A percentile compares a stretch with the other conserved stretches of the same genome.
phyloP scores from a whole-genome alignment of 2,329 filamentous ascomycete genomes.

The Fusarium brachygibbosum region DNA sequence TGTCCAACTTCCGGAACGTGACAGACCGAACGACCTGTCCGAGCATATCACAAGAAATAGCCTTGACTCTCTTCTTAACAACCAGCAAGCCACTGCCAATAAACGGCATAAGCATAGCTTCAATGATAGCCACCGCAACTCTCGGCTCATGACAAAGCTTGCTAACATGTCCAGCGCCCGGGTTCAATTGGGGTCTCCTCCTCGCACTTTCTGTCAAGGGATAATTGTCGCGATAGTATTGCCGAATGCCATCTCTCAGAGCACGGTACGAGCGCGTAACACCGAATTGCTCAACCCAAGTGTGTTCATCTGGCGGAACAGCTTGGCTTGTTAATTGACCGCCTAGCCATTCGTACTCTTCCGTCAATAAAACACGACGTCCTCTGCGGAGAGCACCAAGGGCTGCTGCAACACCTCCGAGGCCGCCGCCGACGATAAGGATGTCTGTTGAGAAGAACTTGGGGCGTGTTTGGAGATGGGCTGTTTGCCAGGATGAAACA shows the following conservation, averaged over 20 bases:
- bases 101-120: conserved; percentile 47
- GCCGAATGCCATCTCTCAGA: conserved; percentile 44
- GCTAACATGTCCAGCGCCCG: conserved; percentile 49
- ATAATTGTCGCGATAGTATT: conserved; percentile 48
- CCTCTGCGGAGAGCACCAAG: conserved; percentile 46
- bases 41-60: conserved; percentile 40
- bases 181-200: conserved; percentile 45
- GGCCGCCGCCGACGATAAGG: conserved; percentile 45
- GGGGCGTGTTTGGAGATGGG: conserved; percentile 6
- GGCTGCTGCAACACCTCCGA: conserved; percentile 49
- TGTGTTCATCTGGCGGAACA: conserved; percentile 50
- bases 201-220: conserved; percentile 46
- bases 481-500: conserved; percentile 21
- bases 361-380: conserved; percentile 44
- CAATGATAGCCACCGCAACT: conserved; percentile 49
- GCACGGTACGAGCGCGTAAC: conserved; percentile 47
- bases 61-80: conserved; percentile 39
- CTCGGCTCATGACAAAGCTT: conserved; percentile 50
- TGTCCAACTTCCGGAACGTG: conserved; percentile 18
- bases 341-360: conserved; percentile 50
- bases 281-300: conserved; percentile 50
- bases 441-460: conserved; percentile 40
- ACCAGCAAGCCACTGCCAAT: conserved; percentile 44
- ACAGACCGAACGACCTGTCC: conserved; percentile 20
- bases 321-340: conserved; percentile 49